Conservation (phyloP, 805 yeast species). For the Candida cerambycidarum region DNA sequence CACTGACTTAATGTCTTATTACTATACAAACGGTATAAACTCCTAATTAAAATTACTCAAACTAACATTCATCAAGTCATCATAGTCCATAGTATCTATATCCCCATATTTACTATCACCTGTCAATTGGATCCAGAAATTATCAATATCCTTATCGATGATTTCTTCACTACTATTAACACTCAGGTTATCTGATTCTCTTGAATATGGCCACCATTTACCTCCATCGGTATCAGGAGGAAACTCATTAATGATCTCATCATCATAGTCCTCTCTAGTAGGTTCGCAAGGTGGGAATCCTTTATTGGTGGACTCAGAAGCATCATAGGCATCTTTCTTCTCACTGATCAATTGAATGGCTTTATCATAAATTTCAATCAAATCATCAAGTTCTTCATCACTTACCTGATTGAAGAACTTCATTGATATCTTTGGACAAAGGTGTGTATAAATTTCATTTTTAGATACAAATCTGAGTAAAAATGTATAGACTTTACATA, state of each 20-base stretch:
- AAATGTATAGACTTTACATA: constrained; percentile 55
- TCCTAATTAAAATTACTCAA: too few relatives aligned
- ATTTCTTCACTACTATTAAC: constrained; percentile 9
- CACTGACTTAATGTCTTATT: too few relatives aligned
- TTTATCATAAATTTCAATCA: constrained; percentile 21
- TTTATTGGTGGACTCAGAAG: neutral
- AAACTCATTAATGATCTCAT: neutral
- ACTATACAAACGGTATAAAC: too few relatives aligned
- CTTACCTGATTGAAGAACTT: constrained; percentile 12
- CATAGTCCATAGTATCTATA: neutral
- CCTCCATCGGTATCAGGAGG: neutral
- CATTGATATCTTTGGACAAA: constrained; percentile 8
- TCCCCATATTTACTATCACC: neutral
- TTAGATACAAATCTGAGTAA: constrained; percentile 36
- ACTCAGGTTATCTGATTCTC: neutral
- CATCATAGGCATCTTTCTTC: constrained; percentile 1
- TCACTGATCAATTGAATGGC: constrained; percentile 7
- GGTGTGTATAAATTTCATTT: constrained; percentile 24
- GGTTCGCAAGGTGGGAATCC: neutral
- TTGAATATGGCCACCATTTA: neutral
- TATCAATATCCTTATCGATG: constrained; percentile 32
- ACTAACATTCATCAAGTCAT: neutral
- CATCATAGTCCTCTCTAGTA: neutral
- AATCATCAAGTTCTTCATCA: constrained; percentile 26
- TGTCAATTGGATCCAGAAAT: constrained; percentile 34